Evolutionary conservation across 1,139 yeast genomes (phyloP), one percentile per base, ranked within the genome.

Genomic region (Kodamaea ohmeri): DNA sequence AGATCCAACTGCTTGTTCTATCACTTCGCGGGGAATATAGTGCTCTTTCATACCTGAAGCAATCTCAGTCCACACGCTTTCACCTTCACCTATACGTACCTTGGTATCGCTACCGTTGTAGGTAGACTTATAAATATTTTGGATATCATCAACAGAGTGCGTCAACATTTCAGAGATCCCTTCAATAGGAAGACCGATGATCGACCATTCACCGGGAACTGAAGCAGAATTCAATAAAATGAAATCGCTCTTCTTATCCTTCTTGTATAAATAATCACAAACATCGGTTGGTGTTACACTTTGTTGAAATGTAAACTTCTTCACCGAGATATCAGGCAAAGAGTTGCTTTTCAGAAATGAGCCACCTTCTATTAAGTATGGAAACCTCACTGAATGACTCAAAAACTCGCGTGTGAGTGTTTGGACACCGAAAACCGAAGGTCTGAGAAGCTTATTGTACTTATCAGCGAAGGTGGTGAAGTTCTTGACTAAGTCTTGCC

Each of bases 151-250:
- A 1, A 76, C 67, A 2, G 88, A 85, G 52, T 88, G 90, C 1
- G 87, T 75, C 18, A 88, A 67, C 2, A 81, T 76, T 14, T 71
- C 71, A 1, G 94, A 80, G 22, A 59, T 54, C 0, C 64, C 66
- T 1, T 48, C 47, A 11, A 71, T 72, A 0, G 94, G 88, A 1
- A 88, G 51, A 0, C 95, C 97, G 40, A 92, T 75, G 8, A 92
- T 80, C 0, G 96, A 80, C 92, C 95, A 88, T 43, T 80, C 73
- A 0, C 97, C 97, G 0, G 96, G 96, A 9, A 63, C 53, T 0
- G 89, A 72, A 0, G 94, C 92, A 1, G 95, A 84, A 51, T 86
- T 83, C 28, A 87, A 66, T 9, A 86, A 60, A 6, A 80, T 54
- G 45, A 83, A 78, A 32, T 80, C 76, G 13, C 47, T 37, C 4